A percentile compares a stretch with the other conserved stretches of the same genome.
Conservation (phyloP, 805 yeast species). For the Isabelozyma rhagii region DNA sequence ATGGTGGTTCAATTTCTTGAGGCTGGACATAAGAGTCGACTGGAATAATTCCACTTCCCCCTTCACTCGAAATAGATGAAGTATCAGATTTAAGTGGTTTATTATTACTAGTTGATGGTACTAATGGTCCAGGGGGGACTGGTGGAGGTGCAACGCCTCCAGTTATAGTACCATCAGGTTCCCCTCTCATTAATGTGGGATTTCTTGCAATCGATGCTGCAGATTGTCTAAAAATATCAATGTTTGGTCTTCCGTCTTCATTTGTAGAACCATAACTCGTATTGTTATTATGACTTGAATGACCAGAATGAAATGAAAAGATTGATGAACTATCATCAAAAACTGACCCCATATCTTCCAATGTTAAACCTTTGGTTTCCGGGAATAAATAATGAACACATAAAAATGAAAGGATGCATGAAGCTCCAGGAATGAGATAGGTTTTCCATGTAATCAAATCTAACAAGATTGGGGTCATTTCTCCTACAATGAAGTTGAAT, state of each 20-base stretch:
- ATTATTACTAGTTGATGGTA: conserved; percentile 3
- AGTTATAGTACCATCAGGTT: conserved; percentile 27
- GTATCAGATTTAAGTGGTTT: conserved; percentile 22
- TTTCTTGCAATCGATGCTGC: conserved; percentile 47
- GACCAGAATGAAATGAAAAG: conserved; percentile 39
- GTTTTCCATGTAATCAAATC: conserved; percentile 76
- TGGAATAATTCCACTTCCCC: conserved; percentile 9
- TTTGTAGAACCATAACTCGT: background rate
- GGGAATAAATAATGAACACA: conserved; percentile 76
- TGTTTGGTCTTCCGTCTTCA: background rate
- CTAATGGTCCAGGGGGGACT: conserved; percentile 1
- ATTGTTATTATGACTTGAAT: conserved; percentile 1
- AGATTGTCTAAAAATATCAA: conserved; percentile 17
- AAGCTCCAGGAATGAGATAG: conserved; percentile 76
- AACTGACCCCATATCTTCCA: conserved; percentile 90
- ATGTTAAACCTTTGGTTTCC: conserved; percentile 82
- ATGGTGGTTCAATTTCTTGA: conserved; percentile 35
- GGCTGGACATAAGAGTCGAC: conserved; percentile 18
- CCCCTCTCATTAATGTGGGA: conserved; percentile 27
- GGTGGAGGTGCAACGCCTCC: conserved; percentile 23
- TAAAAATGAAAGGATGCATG: conserved; percentile 70
- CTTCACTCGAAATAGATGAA: conserved; percentile 12
- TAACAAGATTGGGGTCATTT: conserved; percentile 82
- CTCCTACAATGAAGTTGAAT: conserved; percentile 89
- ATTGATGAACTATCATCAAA: conserved; percentile 62